Evolutionary conservation across 208 protist species (phyloP), one percentile per base, ranked within the genome.

Genomic region (Trypanosoma scelopori): DNA sequence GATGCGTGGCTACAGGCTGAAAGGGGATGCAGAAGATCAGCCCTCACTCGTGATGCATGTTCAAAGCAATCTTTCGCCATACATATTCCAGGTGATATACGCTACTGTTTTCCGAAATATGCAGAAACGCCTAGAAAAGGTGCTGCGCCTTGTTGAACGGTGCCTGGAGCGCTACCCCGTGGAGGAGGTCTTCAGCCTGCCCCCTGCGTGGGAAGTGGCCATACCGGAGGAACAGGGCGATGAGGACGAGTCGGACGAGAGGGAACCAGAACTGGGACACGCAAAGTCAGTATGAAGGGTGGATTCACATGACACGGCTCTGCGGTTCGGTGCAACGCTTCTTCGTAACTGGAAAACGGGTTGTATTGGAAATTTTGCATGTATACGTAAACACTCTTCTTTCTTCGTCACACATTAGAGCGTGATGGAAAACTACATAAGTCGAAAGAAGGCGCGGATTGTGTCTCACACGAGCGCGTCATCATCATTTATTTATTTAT

Each of bases 51-150:
- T 85, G 25, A 55, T 37, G 27, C 27, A 74, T 3, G 58, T 93
- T 6, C 76, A 81, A 9, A 25, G 22, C 39, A 47, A 15, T 0
- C 16, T 89, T 25, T 76, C 79, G 12, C 42, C 71, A 0, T 42
- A 58, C 16, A 71, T 89, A 37, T 93, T 86, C 59, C 50, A 73
- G 12, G 78, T 93, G 28, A 79, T 63, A 16, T 55, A 75, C 27
- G 49, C 77, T 11, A 82, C 76, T 11, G 72, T 89, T 1, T 47
- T 91, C 22, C 52, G 68, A 18, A 84, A 76, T 42, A 69, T 77
- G 6, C 84, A 93, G 67, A 62, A 52, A 18, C 84, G 87, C 3
- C 57, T 91, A 11, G 81, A 89, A 46, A 93, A 93, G 56, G 55
- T 93, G 25, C 37, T 93, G 9, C 15, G 56, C 15, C 25, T 93